Evolutionary conservation across 257 asterid species (phyloP), one percentile per base, ranked within the genome.

Genomic region (Solanum rostratum): DNA sequence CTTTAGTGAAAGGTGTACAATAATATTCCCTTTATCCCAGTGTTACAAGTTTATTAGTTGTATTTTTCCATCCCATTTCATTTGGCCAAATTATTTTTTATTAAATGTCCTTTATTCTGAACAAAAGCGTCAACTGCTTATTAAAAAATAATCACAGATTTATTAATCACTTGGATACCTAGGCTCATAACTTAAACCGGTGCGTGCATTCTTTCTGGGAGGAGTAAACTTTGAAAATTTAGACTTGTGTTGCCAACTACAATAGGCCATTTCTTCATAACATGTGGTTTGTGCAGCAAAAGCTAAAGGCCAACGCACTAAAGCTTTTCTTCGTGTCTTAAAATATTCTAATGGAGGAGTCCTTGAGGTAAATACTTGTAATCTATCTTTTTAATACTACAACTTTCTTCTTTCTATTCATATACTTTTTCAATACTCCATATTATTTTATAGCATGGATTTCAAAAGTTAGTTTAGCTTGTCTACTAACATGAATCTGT

Each of bases 291-390:
- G 73, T 94, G 90, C 97, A 95, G 99, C 93, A 18, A 94, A 94
- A 93, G 89, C 89, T 49, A 95, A 97, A 92, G 94, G 68, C 45
- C 94, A 92, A 85, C 89, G 92, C 88, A 91, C 94, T 86, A 94
- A 93, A 93, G 99, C 98, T 71, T 97, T 97, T 91, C 97, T 97
- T 70, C 98, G 98, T 84, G 98, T 97, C 88, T 80, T 97, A 84
- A 97, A 95, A 85, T 92, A 95, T 91, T 94, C 99, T 2, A 89
- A 83, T 86, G 99, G 99, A 60, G 98, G 98, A 78, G 94, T 91
- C 85, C 97, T 97, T 49, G 99, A 97, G 97, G 98, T 96, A 87
- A 81, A 69, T 81, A 70, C 65, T 30, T 83, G 60, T 52, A 6
- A 16, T 8, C 22, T 18, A 53, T 24, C 7, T 57, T 29, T 24